Base-by-base conservation (phyloP, 2,329 filamentous ascomycete genomes). In the Chalaropsis thielavioides region DNA sequence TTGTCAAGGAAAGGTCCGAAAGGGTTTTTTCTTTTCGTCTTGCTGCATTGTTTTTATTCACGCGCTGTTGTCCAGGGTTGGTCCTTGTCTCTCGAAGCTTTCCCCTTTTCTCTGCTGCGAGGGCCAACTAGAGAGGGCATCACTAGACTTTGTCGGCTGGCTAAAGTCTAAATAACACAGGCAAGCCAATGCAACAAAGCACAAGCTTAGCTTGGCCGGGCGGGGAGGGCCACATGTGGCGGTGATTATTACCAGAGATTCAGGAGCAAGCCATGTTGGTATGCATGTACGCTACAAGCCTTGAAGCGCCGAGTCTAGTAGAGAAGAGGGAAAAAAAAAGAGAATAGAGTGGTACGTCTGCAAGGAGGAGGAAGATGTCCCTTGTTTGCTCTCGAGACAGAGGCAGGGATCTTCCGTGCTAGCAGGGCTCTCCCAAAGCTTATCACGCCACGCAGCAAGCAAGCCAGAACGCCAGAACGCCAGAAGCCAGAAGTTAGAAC, bases 341-440 rank as follows among this genome's bases (percentile, higher is more conserved):
- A 10, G 8, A 38, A 38, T 1, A 38, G 35, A 38, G 3, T 38
- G 35, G 31, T 3, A 35, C 35, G 7, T 5, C 35, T 38, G 35
- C 35, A 38, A 38, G 35, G 17, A 35, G 22, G 24, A 31, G 11
- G 51, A 27, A 22, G 51, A 38, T 35, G n/a, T 17, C 17, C 24
- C 24, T 35, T 31, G 15, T 17, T 46, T 4, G n/a, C 15, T 17
- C 15, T 2, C 27, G 22, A 7, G 24, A 58, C 10, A 38, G 43
- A 17, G 27, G 24, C 51, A 58, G 51, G 51, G 51, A 10, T 58
- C 7, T 56, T 35, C 24, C 24, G 51, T 35, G 27, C 51, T 38
- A 35, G n/a, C 24, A n/a, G 35, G 35, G 35, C 51, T 58, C 51
- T 56, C 51, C 51, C 35, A 58, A 58, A 58, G 51, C 51, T 58